Percentiles rank a stretch among this genome's conserved stretches.
Conservation (phyloP, 331 rosid species). For the Erythrophleum ivorense region DNA sequence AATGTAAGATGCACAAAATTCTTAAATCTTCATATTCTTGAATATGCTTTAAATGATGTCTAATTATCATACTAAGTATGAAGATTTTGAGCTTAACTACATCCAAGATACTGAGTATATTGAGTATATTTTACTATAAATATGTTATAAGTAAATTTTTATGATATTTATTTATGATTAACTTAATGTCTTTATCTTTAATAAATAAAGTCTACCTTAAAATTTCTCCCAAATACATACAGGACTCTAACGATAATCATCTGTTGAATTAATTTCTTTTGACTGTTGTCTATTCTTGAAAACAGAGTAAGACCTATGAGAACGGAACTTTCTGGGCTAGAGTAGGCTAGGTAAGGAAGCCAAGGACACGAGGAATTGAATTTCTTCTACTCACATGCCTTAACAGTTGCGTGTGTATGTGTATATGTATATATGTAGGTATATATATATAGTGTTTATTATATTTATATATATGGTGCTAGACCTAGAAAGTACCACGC, state of each 20-base stretch:
- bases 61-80: not conserved
- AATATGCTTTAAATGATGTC: not conserved
- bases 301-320: not conserved
- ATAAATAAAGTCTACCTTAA: no score
- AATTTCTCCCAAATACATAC: no score
- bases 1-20: no score
- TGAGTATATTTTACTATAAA: no score
- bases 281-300: not conserved
- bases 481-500: conserved; percentile 32
- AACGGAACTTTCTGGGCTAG: conserved; percentile 48
- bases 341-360: conserved; percentile 20
- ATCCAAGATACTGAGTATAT: no score
- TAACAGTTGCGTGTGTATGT: not conserved
- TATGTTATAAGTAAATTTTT: no score
- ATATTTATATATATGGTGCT: not conserved
- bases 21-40: no score
- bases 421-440: not conserved
- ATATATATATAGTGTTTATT: not conserved
- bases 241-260: not conserved
- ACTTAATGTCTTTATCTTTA: no score
- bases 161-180: no score
- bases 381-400: conserved; percentile 9
- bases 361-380: not conserved
- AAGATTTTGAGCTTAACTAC: no score
- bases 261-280: not conserved